phyloP scores from a whole-genome alignment of 192 early-diverging fungal species.

The Backusella liffmaniae region DNA sequence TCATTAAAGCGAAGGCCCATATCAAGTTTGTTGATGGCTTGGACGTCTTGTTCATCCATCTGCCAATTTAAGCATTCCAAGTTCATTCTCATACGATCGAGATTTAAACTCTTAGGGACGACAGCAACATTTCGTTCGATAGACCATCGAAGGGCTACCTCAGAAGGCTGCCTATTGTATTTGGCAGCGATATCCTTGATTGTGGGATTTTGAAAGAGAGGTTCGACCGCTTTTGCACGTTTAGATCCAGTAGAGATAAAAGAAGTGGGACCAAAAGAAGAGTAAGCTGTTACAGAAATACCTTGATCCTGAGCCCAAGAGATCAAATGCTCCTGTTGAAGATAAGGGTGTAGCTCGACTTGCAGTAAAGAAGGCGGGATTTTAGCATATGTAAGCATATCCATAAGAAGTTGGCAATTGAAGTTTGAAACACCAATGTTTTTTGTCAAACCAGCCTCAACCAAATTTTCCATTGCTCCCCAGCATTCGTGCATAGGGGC shows the following conservation, averaged over 20 bases:
- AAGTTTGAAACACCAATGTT: slow-evolving; percentile 78
- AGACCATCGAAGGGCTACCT: slow-evolving; percentile 64
- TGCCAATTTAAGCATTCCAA: slow-evolving; percentile 46
- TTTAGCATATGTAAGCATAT: slow-evolving; percentile 54
- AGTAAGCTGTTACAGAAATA: slow-evolving; percentile 71
- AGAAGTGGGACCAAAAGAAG: slow-evolving; percentile 61
- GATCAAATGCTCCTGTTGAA: slow-evolving; percentile 61
- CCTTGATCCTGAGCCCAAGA: slow-evolving; percentile 54
- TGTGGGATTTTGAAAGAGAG: slow-evolving; percentile 45
- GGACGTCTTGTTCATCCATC: slow-evolving; percentile 43
- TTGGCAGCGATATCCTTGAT: slow-evolving; percentile 52
- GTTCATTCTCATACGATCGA: slow-evolving; percentile 54
- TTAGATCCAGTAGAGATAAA: slow-evolving; percentile 16
- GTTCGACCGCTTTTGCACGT: slow-evolving; percentile 33
- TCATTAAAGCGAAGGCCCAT: slow-evolving; percentile 25
- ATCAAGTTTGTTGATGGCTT: slow-evolving; percentile 22
- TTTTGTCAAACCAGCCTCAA: slow-evolving; percentile 51
- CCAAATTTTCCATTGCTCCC: slow-evolving; percentile 70
- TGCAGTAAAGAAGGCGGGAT: not conserved
- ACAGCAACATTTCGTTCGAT: slow-evolving; percentile 61
- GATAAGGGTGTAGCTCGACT: slow-evolving; percentile 74
- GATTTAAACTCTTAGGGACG: slow-evolving; percentile 65
- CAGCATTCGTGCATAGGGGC: slow-evolving; percentile 62
- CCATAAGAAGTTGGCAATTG: slow-evolving; percentile 40
- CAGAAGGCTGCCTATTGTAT: slow-evolving; percentile 52